Evolutionary conservation across 2,329 filamentous ascomycete species (phyloP).

Genomic region (Cladosporium sp.): DNA sequence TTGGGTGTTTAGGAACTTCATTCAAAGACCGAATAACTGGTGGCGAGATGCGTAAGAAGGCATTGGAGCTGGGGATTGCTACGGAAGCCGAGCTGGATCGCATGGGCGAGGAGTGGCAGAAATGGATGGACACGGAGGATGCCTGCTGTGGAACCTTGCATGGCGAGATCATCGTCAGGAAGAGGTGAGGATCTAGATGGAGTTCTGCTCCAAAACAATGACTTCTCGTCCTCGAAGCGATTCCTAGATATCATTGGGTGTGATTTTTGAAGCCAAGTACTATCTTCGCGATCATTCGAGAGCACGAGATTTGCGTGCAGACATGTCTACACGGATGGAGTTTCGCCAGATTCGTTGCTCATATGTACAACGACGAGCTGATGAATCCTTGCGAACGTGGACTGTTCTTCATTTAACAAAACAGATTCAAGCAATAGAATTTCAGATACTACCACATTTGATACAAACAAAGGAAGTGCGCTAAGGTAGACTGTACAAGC

Average conservation of each 20-base stretch:
- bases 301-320: too few species aligned
- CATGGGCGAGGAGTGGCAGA: conserved; percentile 36
- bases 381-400: too few species aligned
- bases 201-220: too few species aligned
- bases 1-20: conserved; percentile 8
- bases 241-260: too few species aligned
- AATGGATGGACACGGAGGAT: conserved; percentile 40
- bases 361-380: too few species aligned
- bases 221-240: too few species aligned
- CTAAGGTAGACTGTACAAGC: conserved; percentile 16
- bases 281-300: too few species aligned
- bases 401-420: too few species aligned
- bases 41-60: conserved; percentile 30
- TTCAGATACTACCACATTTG: conserved; percentile 15
- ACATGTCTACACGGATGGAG: too few species aligned
- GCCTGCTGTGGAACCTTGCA: conserved; percentile 40
- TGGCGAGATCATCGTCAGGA: conserved; percentile 36
- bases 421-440: neutral
- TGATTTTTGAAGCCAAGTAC: too few species aligned
- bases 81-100: conserved; percentile 37
- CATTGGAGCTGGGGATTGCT: conserved; percentile 34
- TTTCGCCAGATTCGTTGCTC: too few species aligned
- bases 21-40: conserved; percentile 20
- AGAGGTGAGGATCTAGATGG: conserved; percentile 8
- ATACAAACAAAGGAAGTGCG: conserved; percentile 15